Base-by-base conservation (phyloP, 2,329 filamentous ascomycete genomes). In the Dactylellina drechsleri region DNA sequence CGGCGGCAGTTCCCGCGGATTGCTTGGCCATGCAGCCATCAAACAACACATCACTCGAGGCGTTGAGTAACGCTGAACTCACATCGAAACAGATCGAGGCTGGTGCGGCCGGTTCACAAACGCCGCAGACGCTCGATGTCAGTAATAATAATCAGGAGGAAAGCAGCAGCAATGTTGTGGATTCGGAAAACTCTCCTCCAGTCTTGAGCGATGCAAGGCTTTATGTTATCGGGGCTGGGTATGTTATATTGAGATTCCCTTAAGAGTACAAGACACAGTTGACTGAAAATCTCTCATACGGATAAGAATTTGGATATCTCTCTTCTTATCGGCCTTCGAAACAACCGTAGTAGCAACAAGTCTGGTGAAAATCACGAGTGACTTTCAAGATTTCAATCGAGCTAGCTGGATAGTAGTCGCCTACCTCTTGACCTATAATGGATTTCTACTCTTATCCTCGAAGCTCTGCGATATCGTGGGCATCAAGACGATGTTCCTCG, bases 341-440 rank as follows among this genome's bases (percentile, higher is more conserved):
- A 84, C 82, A 6, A 85, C 84, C 2, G 86, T 86, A 26, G 84
- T 86, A n/a, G 84, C 83, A 79, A 86, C 85, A 0, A 83, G 85
- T 6, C 79, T 86, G 0, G 82, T 85, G 0, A 82, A 83, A 20
- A 85, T 85, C 41, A 82, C 81, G 1, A 81, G 82, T 50, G 78
- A 80, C 3, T 80, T 85, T 3, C 66, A 79, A 8, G 81, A 81
- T 6, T 83, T 83, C 47, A 77, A 80, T 6, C 77, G 81, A 43
- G 78, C 79, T n/a, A 80, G 80, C 41, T 85, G 85, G 85, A 80
- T 87, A 3, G 83, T 86, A 12, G 84, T 83, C 0, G 78, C 83
- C 0, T 86, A 86, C 77, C 79, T 86, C 8, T 79, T 86, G 20
- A 84, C 84, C 0, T 86, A 85, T 68, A 85, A 83, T 10, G 82